phyloP scores from a whole-genome alignment of 139 green algal genomes.

The Chlamydomonas sphaeroides region DNA sequence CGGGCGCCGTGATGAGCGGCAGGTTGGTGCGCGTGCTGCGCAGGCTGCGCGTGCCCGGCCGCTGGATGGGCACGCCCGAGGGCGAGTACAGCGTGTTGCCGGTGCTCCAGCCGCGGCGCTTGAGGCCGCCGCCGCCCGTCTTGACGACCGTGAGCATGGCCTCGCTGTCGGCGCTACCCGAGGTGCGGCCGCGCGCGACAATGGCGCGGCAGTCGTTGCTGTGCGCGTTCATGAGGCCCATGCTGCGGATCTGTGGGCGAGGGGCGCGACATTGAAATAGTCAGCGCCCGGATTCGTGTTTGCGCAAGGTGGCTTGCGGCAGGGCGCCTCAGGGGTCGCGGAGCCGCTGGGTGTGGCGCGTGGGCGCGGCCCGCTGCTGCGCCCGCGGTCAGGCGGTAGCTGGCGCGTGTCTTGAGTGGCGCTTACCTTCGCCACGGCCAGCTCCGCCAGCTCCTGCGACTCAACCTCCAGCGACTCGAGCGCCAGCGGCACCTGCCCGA shows the following conservation, averaged over 20 bases:
- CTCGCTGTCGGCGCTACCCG: constrained; percentile 46
- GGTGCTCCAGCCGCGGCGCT: constrained; percentile 49
- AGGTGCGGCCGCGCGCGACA: constrained; percentile 31
- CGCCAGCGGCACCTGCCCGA: constrained; percentile 57
- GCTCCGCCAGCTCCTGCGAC: constrained; percentile 32
- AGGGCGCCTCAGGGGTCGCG: no score
- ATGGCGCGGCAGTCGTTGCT: constrained; percentile 60
- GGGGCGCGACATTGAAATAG: no score
- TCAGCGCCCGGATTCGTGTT: no score
- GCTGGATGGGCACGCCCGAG: constrained; percentile 48
- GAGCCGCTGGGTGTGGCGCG: no score
- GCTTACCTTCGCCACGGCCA: not conserved
- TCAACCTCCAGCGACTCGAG: constrained; percentile 22
- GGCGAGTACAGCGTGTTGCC: constrained; percentile 49
- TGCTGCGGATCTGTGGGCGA: not conserved
- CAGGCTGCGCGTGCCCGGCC: constrained; percentile 49
- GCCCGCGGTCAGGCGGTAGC: no score
- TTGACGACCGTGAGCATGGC: constrained; percentile 49
- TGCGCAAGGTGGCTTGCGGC: no score
- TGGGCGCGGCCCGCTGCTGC: no score
- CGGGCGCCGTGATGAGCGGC: constrained; percentile 57
- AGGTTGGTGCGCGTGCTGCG: constrained; percentile 69
- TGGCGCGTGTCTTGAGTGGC: no score
- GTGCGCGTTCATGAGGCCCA: constrained; percentile 69
- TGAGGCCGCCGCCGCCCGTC: constrained; percentile 43